Evolutionary conservation across 805 yeast species (phyloP).

Genomic region (Wickerhamiella slavikovae): DNA sequence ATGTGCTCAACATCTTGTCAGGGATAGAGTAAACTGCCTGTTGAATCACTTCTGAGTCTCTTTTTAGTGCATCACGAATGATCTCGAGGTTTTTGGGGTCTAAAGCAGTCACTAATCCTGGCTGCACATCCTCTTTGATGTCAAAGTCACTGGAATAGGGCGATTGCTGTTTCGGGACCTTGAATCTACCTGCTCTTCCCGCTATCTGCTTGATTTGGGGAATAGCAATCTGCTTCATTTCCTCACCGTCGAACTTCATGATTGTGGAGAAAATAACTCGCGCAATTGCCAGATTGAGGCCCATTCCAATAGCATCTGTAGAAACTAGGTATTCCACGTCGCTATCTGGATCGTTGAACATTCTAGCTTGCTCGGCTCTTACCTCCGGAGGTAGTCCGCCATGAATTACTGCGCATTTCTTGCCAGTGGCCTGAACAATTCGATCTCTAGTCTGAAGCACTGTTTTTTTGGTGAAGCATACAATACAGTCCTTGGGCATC

Average conservation of each 20-base stretch:
- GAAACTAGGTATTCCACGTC: conserved; percentile 72
- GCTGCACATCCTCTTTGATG: conserved; percentile 3
- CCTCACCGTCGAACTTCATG: conserved; percentile 49
- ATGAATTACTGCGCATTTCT: conserved; percentile 71
- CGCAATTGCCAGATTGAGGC: conserved; percentile 66
- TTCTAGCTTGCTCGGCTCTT: conserved; percentile 59
- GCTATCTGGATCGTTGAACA: conserved; percentile 49
- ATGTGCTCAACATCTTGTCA: conserved; percentile 45
- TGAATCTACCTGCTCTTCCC: conserved; percentile 85
- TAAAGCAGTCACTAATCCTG: conserved; percentile 38
- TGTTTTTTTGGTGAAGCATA: conserved; percentile 59
- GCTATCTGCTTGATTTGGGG: conserved; percentile 81
- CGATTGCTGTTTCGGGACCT: conserved; percentile 18
- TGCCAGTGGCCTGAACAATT: conserved; percentile 39
- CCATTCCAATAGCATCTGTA: conserved; percentile 97
- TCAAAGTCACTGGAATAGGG: conserved; percentile 2
- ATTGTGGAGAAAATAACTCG: conserved; percentile 56
- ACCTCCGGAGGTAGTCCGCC: conserved; percentile 96
- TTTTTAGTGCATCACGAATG: background rate
- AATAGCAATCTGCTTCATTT: conserved; percentile 24
- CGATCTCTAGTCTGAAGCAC: conserved; percentile 48
- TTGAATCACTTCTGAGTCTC: conserved; percentile 17
- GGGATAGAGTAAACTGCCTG: conserved; percentile 72
- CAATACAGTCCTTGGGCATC: conserved; percentile 67
- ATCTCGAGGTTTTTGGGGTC: conserved; percentile 4